Evolutionary conservation across 345 rosid genomes (phyloP).

Genomic region (Ceriops tagal): DNA sequence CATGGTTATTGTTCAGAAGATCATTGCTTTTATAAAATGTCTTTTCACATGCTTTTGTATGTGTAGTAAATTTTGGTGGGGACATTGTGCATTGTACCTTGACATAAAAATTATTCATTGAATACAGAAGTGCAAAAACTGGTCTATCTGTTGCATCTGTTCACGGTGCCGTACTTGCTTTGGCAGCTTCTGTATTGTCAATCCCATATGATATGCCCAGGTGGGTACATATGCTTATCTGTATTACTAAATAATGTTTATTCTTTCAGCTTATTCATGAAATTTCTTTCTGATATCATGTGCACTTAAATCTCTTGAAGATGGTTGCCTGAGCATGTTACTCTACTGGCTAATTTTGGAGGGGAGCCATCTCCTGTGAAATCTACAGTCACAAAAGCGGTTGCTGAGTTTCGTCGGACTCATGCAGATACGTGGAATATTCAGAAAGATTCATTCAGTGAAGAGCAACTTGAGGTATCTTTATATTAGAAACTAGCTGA

Average conservation of each 20-base stretch:
- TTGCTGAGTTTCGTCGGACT: constrained; percentile 91
- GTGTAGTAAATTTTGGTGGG: background rate
- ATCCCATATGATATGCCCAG: constrained; percentile 99
- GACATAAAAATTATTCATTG: constrained; percentile 9
- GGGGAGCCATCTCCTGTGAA: constrained; percentile 83
- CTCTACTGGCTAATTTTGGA: constrained; percentile 76
- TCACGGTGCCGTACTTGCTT: constrained; percentile 95
- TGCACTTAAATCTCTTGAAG: constrained; percentile 31
- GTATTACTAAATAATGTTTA: background rate
- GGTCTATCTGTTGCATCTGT: constrained; percentile 51
- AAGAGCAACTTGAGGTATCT: constrained; percentile 93
- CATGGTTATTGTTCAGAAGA: background rate
- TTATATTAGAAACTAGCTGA: background rate
- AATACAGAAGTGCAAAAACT: constrained; percentile 49
- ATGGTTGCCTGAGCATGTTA: constrained; percentile 93
- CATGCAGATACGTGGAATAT: constrained; percentile 97
- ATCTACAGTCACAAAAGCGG: constrained; percentile 95
- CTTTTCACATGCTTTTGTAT: background rate
- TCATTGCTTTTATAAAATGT: background rate
- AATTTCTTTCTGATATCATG: background rate
- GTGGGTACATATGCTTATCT: constrained; percentile 36
- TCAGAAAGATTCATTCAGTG: constrained; percentile 84
- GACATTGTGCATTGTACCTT: background rate
- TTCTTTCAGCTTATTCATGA: background rate
- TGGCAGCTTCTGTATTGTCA: constrained; percentile 91